These are phyloP conservation scores for Zygosaccharomyces bisporus DNA, from an alignment of 805 yeast species.

Conservation along the genomic window DNA sequence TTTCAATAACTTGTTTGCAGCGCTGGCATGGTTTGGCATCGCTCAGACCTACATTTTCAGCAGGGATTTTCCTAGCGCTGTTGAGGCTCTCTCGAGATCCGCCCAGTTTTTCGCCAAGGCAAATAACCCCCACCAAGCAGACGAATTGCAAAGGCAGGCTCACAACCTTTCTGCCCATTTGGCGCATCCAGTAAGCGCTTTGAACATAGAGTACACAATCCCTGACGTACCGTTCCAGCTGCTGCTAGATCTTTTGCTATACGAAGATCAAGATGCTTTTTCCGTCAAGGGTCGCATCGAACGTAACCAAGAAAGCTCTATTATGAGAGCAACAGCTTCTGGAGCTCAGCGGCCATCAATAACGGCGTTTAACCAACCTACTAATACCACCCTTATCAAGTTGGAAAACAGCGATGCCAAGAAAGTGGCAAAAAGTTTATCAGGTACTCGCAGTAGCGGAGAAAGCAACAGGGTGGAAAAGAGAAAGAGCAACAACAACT, in stretches of 20 bases:
- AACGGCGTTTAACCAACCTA: background rate
- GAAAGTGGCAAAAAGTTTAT: background rate
- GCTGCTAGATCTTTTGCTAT: constrained; percentile 20
- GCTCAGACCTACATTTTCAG: constrained; percentile 27
- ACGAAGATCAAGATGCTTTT: constrained; percentile 19
- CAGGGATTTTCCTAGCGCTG: constrained; percentile 19
- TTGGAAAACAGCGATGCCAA: background rate
- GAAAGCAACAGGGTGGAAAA: background rate
- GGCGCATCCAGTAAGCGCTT: background rate
- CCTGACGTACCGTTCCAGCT: constrained; percentile 25
- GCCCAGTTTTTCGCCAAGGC: constrained; percentile 20
- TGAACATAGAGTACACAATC: constrained; percentile 10
- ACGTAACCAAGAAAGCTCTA: constrained; percentile 1
- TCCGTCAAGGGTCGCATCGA: constrained; percentile 10
- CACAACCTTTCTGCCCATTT: background rate
- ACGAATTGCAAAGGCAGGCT: constrained; percentile 4
- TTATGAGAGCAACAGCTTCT: background rate
- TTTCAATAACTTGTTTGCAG: constrained; percentile 22
- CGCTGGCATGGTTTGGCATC: constrained; percentile 31
- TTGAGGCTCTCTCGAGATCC: constrained; percentile 18
- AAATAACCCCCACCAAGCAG: constrained; percentile 7
- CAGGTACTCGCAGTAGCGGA: background rate
- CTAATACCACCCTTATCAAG: background rate
- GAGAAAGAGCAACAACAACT: background rate
- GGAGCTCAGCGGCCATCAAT: no score